Base-by-base conservation (phyloP, 1,284 basidiomycete genomes). In the Puccinia horiana region DNA sequence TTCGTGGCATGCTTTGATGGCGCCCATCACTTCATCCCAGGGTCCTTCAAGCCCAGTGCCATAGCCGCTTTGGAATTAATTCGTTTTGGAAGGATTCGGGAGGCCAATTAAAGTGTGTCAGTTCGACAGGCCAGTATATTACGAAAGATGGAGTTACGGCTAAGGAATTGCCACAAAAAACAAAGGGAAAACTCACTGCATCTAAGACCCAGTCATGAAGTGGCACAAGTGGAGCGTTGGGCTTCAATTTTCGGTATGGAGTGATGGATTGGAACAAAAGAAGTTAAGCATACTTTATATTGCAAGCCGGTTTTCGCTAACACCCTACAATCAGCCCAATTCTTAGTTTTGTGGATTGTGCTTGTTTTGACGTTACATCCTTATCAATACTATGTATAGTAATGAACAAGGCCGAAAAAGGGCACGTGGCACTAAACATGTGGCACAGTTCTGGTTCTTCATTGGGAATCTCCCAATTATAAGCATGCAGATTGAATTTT, bases 1-100 rank as follows among this genome's bases (percentile, higher is more conserved):
- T 79, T 79, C 47, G 56, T 79, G 76, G 40, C 76, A 79, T 37
- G 40, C 44, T 58, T 79, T 79, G 44, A 79, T 79, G 2, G 76
- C 76, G 20, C 37, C 29, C 61, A 70, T 79, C 18, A 79, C 76
- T 56, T 67, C 76, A 40, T 79, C 76, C 76, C 76, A 79, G 47
- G 58, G 47, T 63, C 76, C 76, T 70, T 79, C 76, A 26, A 79
- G 32, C 12, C 76, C 76, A 37, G 76, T 79, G 32, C 76, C 76
- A 56, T 79, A 79, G 26, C 76, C 76, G 29, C 76, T 79, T 35
- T 35, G 1, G 35, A 67, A 44, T 12, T n/a, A 49, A 29, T 61
- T 61, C 58, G 58, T 61, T 61, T 61, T 12, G 35, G 9, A 12
- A 35, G 20, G 49, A 23, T 52, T 37, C 16, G 54, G 35, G 42